Base-by-base conservation (phyloP, 805 yeast genomes). In the Naumovozyma castellii region DNA sequence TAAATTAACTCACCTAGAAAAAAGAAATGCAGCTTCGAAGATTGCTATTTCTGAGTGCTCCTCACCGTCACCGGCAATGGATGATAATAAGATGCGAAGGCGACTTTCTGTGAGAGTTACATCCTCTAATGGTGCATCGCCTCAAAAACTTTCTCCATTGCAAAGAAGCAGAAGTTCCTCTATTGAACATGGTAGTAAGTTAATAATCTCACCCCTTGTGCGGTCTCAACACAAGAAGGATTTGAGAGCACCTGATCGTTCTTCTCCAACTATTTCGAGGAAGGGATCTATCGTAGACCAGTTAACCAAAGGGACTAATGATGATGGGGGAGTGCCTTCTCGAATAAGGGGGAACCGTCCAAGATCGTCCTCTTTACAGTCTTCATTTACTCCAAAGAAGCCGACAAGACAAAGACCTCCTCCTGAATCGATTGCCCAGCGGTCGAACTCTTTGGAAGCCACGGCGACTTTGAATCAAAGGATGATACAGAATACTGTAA, bases 361-460 rank as follows among this genome's bases (percentile, higher is more conserved):
- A 18, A 51, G 65, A 36, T 59, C 66, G 6, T 49, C 63, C 1
- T 61, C 66, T 3, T 46, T 60, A 19, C 64, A 60, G 41, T 47
- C 63, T 3, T 39, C 51, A 20, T 41, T 40, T 31, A 27, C 35
- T 22, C 25, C 35, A 16, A 31, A 43, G 10, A 19, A 16, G 13
- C 18, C 31, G 16, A 20, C 37, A 6, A 34, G 37, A 20, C 40
- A 5, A 37, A 29, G 27, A 30, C 17, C 20, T 14, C n/a, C 34
- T 4, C 25, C 40, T 6, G 32, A 41, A 14, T 10, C 37, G 17
- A n/a, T 12, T 14, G 43, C 43, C 3, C 43, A 46, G 16, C 50
- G 62, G n/a, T 49, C 62, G 3, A 58, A 57, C 43, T 59, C 64
- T 1, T 43, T 59, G 29, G 57, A 58, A 33, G 50, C 56, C 1